Base-by-base conservation (phyloP, 495 filamentous ascomycete genomes). In the Chaetomium tenue region DNA sequence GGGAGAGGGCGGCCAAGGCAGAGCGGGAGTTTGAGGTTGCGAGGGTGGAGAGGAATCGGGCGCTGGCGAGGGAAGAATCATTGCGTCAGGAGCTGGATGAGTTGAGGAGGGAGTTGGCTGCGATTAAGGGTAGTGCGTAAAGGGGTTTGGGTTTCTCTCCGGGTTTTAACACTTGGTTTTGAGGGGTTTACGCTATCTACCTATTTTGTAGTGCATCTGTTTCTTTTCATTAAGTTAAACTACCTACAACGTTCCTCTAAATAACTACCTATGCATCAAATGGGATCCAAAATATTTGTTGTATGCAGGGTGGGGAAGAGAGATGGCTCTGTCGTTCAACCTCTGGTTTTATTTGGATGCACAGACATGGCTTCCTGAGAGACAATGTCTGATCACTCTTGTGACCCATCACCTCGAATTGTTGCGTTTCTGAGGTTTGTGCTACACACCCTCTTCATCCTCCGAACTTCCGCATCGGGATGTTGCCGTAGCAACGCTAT, bases 1-100 rank as follows among this genome's bases (percentile, higher is more conserved):
- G 44, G 54, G 37, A 60, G 44, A 55, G 59, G 53, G 64, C 65
- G 50, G 59, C 50, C 25, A 69, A 46, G 48, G 42, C 68, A 44
- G 58, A 65, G 40, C 57, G 25, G 53, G 54, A 54, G 39, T 46
- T 50, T 30, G 26, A 60, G 65, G 66, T 50, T 61, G 63, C 58
- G 28, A 58, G 13, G 58, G 26, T 42, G 44, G 54, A 63, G 60
- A 48, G 46, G 52, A 63, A 47, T 40, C 30, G 23, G 33, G 26
- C 46, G 64, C 16, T 53, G 22, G 20, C 25, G 37, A 52, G 39
- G 33, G 54, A 58, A 30, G 44, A 58, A 15, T 3, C 0, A 30
- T 16, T 58, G 30, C 2, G 25, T 18, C 42, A 22, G 23, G 58
- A 58, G 62, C n/a, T 55, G 62, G 58, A 60, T 13, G 47, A 5